These are phyloP conservation scores for Simplicillium aogashimaense DNA, from an alignment of 2,329 filamentous ascomycete species.

Conservation along the genomic window DNA sequence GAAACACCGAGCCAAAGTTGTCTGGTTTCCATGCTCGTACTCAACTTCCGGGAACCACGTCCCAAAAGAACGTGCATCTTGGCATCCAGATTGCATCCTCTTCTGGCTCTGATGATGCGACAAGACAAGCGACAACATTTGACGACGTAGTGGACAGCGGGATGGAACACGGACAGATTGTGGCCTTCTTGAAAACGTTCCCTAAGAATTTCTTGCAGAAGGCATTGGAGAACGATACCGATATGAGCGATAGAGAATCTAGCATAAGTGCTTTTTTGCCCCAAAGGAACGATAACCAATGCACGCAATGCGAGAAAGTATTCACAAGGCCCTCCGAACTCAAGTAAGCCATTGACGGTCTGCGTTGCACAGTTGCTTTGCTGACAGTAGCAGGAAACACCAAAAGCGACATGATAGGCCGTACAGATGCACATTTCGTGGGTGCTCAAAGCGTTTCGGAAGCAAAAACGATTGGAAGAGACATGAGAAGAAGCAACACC, in stretches of 20 bases:
- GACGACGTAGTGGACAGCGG: constrained; percentile 1
- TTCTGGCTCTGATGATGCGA: no score
- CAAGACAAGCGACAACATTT: background rate
- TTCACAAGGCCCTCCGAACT: constrained; percentile 45
- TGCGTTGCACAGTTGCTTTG: no score
- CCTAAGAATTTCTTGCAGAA: constrained; percentile 22
- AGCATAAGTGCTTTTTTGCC: background rate
- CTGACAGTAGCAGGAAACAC: constrained; percentile 57
- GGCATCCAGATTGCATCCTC: no score
- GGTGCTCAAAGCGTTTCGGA: constrained; percentile 68
- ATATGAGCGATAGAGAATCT: background rate
- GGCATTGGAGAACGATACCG: constrained; percentile 13
- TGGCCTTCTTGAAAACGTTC: constrained; percentile 15
- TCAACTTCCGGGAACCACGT: no score
- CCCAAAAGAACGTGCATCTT: no score
- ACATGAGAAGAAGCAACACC: constrained; percentile 76
- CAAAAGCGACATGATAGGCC: constrained; percentile 71
- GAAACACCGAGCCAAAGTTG: no score
- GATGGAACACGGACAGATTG: constrained; percentile 6
- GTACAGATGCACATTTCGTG: constrained; percentile 67
- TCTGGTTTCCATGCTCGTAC: no score
- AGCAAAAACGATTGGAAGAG: constrained; percentile 93
- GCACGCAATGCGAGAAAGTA: constrained; percentile 31
- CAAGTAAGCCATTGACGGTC: constrained; percentile 30
- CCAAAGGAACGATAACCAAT: constrained; percentile 15